These are phyloP conservation scores for Paspalum notatum DNA, from an alignment of 176 grass and related monocot species.

Conservation along the genomic window DNA sequence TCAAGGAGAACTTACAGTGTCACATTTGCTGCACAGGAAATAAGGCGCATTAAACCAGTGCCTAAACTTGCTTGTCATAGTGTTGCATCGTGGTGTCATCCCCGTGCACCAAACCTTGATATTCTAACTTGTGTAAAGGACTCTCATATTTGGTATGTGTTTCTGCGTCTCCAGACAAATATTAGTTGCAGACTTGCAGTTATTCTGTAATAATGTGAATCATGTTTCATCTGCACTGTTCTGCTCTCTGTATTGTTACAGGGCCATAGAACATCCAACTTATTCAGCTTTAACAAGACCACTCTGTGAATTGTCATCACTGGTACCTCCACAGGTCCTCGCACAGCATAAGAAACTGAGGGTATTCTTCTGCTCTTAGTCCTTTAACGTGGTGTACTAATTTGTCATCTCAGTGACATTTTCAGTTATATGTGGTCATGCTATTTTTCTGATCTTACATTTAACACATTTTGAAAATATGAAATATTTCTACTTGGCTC, in stretches of 20 bases:
- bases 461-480: constrained; percentile 19
- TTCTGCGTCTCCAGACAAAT: constrained; percentile 9
- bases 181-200: constrained; percentile 31
- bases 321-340: constrained; percentile 93
- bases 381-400: not conserved
- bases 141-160: constrained; percentile 96
- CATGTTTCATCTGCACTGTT: constrained; percentile 10
- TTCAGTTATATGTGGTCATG: not conserved
- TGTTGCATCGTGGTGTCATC: constrained; percentile 99
- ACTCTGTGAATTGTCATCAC: constrained; percentile 92
- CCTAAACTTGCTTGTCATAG: constrained; percentile 98
- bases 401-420: constrained; percentile 22
- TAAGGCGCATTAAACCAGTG: constrained; percentile 97
- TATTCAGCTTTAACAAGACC: constrained; percentile 99
- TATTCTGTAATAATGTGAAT: constrained; percentile 24
- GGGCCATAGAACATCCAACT: constrained; percentile 98
- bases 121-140: constrained; percentile 99
- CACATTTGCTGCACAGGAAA: constrained; percentile 65
- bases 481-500: not conserved
- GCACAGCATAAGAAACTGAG: constrained; percentile 88
- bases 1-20: constrained; percentile 20
- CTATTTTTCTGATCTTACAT: constrained; percentile 14
- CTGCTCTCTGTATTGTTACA: constrained; percentile 56
- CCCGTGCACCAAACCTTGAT: constrained; percentile 97
- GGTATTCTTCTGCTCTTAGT: constrained; percentile 63